Base-by-base conservation (phyloP, 2,329 filamentous ascomycete species). In the Penicillium sp. region DNA sequence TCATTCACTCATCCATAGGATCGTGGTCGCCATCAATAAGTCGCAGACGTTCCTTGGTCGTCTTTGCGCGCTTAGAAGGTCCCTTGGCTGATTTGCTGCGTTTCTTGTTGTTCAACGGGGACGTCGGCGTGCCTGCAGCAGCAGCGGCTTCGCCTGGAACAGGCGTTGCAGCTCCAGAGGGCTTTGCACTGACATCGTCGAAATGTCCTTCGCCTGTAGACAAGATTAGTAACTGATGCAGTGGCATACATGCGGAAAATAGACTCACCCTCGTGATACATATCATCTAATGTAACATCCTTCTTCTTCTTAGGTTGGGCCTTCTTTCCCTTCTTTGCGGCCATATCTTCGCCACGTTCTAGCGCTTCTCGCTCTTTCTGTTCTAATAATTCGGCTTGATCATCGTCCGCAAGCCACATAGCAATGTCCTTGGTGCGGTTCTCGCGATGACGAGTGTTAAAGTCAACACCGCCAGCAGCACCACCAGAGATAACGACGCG, bases 341-440 rank as follows among this genome's bases (percentile, higher is more conserved):
- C 77, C 71, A 81, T 83, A 35, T 75, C 85, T 60, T 89, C 89
- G 61, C 83, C 89, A 45, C 82, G 81, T 59, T 84, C 84, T 14
- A 90, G 80, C 6, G 95, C 78, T 72, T 97, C 91, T 63, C 90
- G 91, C 75, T 97, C 94, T 65, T 92, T 91, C 62, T 88, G 86
- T 76, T 97, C 93, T 68, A 99, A 93, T 72, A 94, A 83, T 67
- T 94, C 93, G 1, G 91, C 94, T 71, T 97, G 91, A 57, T 97
- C 93, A 64, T 97, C 94, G 69, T 99, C 94, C 18, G 93, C 93
- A 61, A 99, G 86, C 94, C 94, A 97, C 88, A 97, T 89, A 47
- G 94, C 94, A 74, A 97, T 97, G 68, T 99, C 94, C 75, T 96
- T 95, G 70, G 95, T 97, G 61, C 92, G 86, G 75, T 95, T 97